These are phyloP conservation scores for Picochlorum sp. DNA, from an alignment of 139 green algal species.

Conservation along the genomic window DNA sequence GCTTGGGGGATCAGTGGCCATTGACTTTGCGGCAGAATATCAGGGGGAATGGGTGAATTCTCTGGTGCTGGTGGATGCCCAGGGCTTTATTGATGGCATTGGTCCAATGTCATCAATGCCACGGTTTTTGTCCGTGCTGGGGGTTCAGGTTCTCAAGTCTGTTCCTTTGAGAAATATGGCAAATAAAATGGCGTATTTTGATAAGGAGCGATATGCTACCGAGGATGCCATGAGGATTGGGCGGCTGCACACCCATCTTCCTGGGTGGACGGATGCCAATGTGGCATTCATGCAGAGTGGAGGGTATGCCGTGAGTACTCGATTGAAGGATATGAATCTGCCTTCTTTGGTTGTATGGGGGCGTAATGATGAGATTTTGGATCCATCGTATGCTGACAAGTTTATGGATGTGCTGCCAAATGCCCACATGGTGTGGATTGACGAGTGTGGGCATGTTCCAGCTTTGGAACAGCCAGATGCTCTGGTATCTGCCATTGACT, in stretches of 20 bases:
- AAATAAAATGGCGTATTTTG: conserved; percentile 76
- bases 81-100: conserved; percentile 83
- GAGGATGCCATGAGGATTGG: conserved; percentile 76
- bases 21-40: conserved; percentile 74
- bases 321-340: not conserved
- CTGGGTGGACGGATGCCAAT: conserved; percentile 78
- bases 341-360: conserved; percentile 87
- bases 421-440: conserved; percentile 52
- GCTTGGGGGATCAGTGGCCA: conserved; percentile 78
- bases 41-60: conserved; percentile 65
- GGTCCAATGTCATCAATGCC: conserved; percentile 64
- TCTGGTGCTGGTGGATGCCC: conserved; percentile 72
- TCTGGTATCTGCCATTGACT: conserved; percentile 24
- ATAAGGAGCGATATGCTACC: conserved; percentile 64
- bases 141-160: conserved; percentile 59
- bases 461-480: conserved; percentile 73
- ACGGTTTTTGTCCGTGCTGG: conserved; percentile 36
- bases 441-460: conserved; percentile 74
- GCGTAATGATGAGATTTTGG: conserved; percentile 71
- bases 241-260: conserved; percentile 57
- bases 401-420: conserved; percentile 48
- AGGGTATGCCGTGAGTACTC: conserved; percentile 62
- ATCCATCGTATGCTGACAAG: conserved; percentile 36
- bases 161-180: conserved; percentile 53
- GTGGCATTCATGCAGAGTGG: conserved; percentile 85